phyloP scores from a whole-genome alignment of 805 yeast genomes.

The Candida vartiovaarae region DNA sequence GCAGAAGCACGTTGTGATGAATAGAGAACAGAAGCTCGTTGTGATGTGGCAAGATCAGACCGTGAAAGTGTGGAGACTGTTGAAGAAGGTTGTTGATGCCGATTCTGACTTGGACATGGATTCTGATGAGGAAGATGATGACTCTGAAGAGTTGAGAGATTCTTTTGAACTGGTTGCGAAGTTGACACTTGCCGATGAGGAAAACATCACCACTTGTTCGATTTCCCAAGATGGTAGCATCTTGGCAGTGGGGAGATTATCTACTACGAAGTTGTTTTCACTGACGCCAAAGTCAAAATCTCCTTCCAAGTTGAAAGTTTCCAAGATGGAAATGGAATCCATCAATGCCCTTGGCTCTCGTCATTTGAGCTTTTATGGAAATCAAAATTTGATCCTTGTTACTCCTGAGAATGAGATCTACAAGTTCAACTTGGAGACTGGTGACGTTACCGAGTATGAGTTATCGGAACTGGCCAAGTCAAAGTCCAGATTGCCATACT shows the following conservation, averaged over 20 bases:
- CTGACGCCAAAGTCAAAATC: slow-evolving; percentile 35
- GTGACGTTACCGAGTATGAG: slow-evolving; percentile 27
- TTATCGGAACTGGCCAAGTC: slow-evolving; percentile 31
- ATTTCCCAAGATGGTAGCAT: slow-evolving; percentile 59
- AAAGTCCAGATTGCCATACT: slow-evolving; percentile 35
- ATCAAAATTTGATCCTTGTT: slow-evolving; percentile 40
- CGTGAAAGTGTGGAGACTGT: slow-evolving; percentile 73
- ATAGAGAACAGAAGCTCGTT: slow-evolving; percentile 42
- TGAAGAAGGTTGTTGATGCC: slow-evolving; percentile 26
- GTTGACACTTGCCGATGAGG: slow-evolving; percentile 64
- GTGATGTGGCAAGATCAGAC: slow-evolving; percentile 78
- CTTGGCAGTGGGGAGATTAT: slow-evolving; percentile 65
- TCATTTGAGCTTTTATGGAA: slow-evolving; percentile 40
- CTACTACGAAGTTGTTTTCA: slow-evolving; percentile 61
- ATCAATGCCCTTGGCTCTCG: slow-evolving; percentile 48
- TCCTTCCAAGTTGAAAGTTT: slow-evolving; percentile 35
- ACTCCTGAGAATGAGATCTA: slow-evolving; percentile 58
- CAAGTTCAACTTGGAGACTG: slow-evolving; percentile 24
- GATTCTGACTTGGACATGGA: slow-evolving; percentile 9
- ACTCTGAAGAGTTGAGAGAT: slow-evolving; percentile 21
- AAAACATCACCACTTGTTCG: slow-evolving; percentile 64
- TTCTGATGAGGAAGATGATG: slow-evolving; percentile 13
- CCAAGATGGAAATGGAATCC: slow-evolving; percentile 39
- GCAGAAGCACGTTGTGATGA: slow-evolving; percentile 42
- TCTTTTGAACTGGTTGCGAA: slow-evolving; percentile 58